Evolutionary conservation across 257 asterid species (phyloP), one percentile per base, ranked within the genome.

Genomic region (Nicotiana otophora): DNA sequence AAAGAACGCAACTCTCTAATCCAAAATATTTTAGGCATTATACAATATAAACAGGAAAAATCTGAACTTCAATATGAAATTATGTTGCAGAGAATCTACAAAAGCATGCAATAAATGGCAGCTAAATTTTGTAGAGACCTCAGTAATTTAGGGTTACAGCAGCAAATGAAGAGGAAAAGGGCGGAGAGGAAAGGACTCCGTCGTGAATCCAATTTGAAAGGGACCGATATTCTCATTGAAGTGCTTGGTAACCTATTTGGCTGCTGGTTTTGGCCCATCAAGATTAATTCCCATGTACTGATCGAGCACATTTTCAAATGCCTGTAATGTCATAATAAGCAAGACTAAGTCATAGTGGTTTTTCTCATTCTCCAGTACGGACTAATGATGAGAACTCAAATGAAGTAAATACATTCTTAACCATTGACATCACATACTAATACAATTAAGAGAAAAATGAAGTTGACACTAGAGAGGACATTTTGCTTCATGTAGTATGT

Each of bases 221-320:
- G 83, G 80, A 82, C 86, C 84, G 28, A 15, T 70, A 51, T 19
- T 69, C 68, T 83, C 23, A 20, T 30, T 39, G 82, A 81, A 62
- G 87, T 54, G 65, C 53, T 80, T 65, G 81, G 85, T 74, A 78
- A 42, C 81, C 89, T 87, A 88, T 88, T 86, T 83, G 84, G 63
- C 83, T 30, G 42, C 84, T 67, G 86, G 88, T 82, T 91, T 87
- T 54, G 86, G 84, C 78, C 87, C 89, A 84, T 86, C 90, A 78
- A 85, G 83, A 72, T 89, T 85, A 78, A 91, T 61, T 84, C 95
- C 93, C 93, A 93, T 80, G 86, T 90, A 89, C 80, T 88, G 95
- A 82, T 84, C 93, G 84, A 93, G 89, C 87, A 92, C 97, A 84
- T 92, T 91, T 85, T 89, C 89, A 91, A 90, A 94, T 79, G 89